Evolutionary conservation across 352 stramenopile genomes (phyloP).

Genomic region (Phytophthora brassicae): DNA sequence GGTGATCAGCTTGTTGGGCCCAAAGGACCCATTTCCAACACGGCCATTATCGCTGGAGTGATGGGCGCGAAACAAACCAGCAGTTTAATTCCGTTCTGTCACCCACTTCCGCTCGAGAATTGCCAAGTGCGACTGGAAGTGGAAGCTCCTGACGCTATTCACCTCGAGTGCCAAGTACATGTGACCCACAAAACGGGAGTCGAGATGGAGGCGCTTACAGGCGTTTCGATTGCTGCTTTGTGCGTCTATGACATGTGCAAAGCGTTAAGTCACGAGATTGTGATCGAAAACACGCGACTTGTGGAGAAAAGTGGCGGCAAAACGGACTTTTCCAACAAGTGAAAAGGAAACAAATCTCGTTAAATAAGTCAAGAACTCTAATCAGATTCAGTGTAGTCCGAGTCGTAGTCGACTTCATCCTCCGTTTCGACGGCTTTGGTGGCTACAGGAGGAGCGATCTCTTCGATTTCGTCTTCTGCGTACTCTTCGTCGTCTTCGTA

Average conservation of each 20-base stretch:
- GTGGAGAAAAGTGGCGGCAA: conserved; percentile 94
- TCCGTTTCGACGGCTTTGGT: conserved; percentile 36
- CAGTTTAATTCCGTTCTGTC: conserved; percentile 93
- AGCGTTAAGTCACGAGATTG: conserved; percentile 94
- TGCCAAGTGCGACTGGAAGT: conserved; percentile 88
- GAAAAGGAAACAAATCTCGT: neutral
- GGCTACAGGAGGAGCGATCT: conserved; percentile 14
- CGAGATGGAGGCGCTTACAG: conserved; percentile 96
- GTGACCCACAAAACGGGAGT: conserved; percentile 95
- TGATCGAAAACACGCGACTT: conserved; percentile 91
- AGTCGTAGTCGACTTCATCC: conserved; percentile 43
- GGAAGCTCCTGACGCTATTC: conserved; percentile 54
- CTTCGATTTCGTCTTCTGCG: conserved; percentile 28
- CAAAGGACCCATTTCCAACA: conserved; percentile 92
- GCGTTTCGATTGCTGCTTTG: conserved; percentile 92
- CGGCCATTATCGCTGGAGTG: conserved; percentile 92
- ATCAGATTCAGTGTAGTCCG: conserved; percentile 66
- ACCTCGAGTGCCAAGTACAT: conserved; percentile 85
- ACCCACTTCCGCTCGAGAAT: conserved; percentile 91
- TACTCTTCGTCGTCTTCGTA: conserved; percentile 32
- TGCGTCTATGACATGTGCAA: conserved; percentile 99
- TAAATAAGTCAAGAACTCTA: conserved; percentile 17
- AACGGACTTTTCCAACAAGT: conserved; percentile 49
- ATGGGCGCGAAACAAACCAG: conserved; percentile 93
- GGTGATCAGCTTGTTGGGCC: conserved; percentile 52